Evolutionary conservation across 2,329 filamentous ascomycete species (phyloP).

Genomic region (Penicillium brevicompactum): DNA sequence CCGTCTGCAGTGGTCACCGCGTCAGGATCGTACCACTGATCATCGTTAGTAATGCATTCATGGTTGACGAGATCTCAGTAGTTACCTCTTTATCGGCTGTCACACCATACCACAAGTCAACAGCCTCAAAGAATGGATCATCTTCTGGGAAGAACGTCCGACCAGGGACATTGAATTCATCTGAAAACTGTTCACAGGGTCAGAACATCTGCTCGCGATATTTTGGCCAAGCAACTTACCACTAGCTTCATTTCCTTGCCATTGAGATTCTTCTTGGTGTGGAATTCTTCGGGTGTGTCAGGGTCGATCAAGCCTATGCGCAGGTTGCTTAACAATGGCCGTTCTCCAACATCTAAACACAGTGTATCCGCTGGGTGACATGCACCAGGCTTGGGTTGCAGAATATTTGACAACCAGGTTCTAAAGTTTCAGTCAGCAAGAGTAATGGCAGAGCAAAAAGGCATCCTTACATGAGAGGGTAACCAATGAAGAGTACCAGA

Average conservation of each 20-base stretch:
- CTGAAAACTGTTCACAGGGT: conserved; percentile 57
- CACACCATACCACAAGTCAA: conserved; percentile 73
- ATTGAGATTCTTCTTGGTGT: conserved; percentile 58
- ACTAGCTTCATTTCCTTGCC: conserved; percentile 66
- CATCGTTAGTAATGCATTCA: conserved; percentile 6
- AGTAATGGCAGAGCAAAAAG: background rate
- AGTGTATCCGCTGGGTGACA: conserved; percentile 44
- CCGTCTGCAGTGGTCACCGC: conserved; percentile 65
- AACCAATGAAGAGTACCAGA: conserved; percentile 67
- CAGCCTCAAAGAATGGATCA: conserved; percentile 68
- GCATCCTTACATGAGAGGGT: conserved; percentile 66
- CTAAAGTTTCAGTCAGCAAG: conserved; percentile 37
- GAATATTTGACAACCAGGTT: conserved; percentile 57
- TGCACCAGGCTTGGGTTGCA: conserved; percentile 27
- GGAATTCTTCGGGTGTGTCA: conserved; percentile 63
- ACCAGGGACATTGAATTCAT: conserved; percentile 69
- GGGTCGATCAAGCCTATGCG: conserved; percentile 66
- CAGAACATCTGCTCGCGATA: background rate
- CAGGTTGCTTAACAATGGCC: conserved; percentile 61
- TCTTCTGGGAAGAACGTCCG: conserved; percentile 72
- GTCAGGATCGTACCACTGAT: conserved; percentile 70
- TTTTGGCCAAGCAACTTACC: conserved; percentile 41
- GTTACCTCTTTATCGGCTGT: conserved; percentile 67
- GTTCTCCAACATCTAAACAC: conserved; percentile 54
- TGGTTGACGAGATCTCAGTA: background rate